Percentiles rank a stretch among this genome's conserved stretches.
These are phyloP conservation scores for Parafenestella ontariensis DNA, from an alignment of 2,329 filamentous ascomycete genomes.

Conservation along the genomic window DNA sequence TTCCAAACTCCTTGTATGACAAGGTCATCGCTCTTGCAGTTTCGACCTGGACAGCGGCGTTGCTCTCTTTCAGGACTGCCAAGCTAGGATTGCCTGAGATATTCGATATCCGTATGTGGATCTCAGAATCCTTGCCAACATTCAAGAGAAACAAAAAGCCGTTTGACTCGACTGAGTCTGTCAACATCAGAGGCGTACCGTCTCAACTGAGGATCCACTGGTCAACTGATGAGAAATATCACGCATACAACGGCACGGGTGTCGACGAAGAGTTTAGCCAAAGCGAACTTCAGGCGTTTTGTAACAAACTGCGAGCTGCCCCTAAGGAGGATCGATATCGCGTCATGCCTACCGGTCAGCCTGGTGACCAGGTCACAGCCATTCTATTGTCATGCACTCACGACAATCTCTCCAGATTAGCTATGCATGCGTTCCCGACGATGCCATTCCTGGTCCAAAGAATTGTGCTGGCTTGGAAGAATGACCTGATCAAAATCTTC, in stretches of 20 bases:
- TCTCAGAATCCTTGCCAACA: conserved; percentile 23
- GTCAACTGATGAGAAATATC: conserved; percentile 42
- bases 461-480: conserved; percentile 43
- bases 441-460: conserved; percentile 41
- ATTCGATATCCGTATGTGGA: conserved; percentile 39
- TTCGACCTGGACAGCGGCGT: conserved; percentile 60
- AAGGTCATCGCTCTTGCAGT: conserved; percentile 58
- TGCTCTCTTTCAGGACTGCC: conserved; percentile 57
- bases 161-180: conserved; percentile 24
- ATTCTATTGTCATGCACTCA: conserved; percentile 50
- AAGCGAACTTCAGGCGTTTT: conserved; percentile 58
- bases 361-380: conserved; percentile 54
- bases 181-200: conserved; percentile 34
- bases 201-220: conserved; percentile 27
- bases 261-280: conserved; percentile 58
- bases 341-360: conserved; percentile 51
- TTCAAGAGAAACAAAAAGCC: conserved; percentile 17
- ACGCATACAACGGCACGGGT: conserved; percentile 55
- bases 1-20: conserved; percentile 53
- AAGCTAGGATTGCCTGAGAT: conserved; percentile 57
- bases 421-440: conserved; percentile 55
- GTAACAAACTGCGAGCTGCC: conserved; percentile 52
- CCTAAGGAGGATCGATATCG: conserved; percentile 53
- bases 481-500: conserved; percentile 41
- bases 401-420: conserved; percentile 42